A percentile compares a stretch with the other conserved stretches of the same genome.
phyloP scores from a whole-genome alignment of 1,284 basidiomycete species.

The Heimioporus punctisporus region DNA sequence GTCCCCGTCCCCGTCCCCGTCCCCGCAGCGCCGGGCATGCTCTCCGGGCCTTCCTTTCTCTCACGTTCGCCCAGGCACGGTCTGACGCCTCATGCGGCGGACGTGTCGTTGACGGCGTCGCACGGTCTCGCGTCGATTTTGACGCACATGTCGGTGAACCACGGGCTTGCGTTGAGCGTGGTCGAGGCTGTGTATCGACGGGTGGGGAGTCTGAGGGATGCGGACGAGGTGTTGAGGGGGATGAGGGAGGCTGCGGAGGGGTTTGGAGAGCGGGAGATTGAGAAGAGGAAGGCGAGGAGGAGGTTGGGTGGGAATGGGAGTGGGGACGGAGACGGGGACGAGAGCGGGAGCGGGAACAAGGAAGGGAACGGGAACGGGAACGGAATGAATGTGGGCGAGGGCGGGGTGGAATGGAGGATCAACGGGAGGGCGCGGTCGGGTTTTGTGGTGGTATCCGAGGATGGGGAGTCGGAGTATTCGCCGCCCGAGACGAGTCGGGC shows the following conservation, averaged over 20 bases:
- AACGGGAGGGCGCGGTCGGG: neutral
- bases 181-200: slow-evolving; percentile 27
- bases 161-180: slow-evolving; percentile 20
- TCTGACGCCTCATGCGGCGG: slow-evolving; percentile 9
- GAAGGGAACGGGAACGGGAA: neutral
- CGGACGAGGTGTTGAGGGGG: slow-evolving; percentile 26
- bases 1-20: no score
- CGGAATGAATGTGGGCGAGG: no score
- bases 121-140: slow-evolving; percentile 26
- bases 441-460: slow-evolving; percentile 17
- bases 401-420: neutral
- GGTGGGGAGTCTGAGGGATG: slow-evolving; percentile 18
- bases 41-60: neutral
- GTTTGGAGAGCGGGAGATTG: slow-evolving; percentile 16
- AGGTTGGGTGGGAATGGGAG: neutral
- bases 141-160: slow-evolving; percentile 25
- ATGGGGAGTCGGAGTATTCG: slow-evolving; percentile 27
- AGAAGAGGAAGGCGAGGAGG: neutral
- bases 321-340: slow-evolving; percentile 3
- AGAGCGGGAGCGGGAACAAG: neutral
- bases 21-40: neutral
- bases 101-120: slow-evolving; percentile 13
- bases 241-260: slow-evolving; percentile 30
- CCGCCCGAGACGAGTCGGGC: slow-evolving; percentile 32
- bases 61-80: no score